Evolutionary conservation across 2,329 filamentous ascomycete species (phyloP), one percentile per base, ranked within the genome.

Genomic region (Fusarium caatingaense): DNA sequence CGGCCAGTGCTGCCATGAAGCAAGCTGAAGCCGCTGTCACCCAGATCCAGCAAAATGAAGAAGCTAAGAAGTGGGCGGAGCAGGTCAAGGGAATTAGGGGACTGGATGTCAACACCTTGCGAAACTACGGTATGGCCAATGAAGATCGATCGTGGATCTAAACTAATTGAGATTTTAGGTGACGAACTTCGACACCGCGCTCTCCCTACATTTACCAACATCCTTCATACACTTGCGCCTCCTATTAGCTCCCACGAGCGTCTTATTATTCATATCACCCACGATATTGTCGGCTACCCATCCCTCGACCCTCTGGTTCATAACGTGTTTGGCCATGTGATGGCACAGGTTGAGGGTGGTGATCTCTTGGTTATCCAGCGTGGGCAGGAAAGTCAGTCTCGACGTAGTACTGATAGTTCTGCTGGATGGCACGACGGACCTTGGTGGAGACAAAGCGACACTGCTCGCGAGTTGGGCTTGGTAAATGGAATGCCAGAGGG

Each of bases 331-430:
- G 92, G 92, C 58, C 91, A 94, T 56, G 94, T 99, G 76, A 99
- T 99, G 96, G 89, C 94, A n/a, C 96, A 99, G 82, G 96, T 99
- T 47, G 96, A 99, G 82, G 96, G 96, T 70, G 96, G 96, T 58
- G 96, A 98, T 76, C 86, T 99, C 20, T 87, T 98, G 56, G 96
- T 99, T 58, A 90, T 98, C 65, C 96, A 99, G 82, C 92, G 94
- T 40, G 96, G 96, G 21, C 92, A 93, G 66, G 96, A 98, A 81
- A 93, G 91, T 50, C 88, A 90, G 48, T 90, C 90, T 47, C 88
- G 90, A 45, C 86, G 87, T 44, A 89, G 89, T 84, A 62, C 83
- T 27, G 87, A 89, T 54, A 84, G 83, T 20, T 83, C 84, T 28
- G 85, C 87, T 40, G 92, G 92, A 66, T 99, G 96, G 94, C 92